A percentile compares a stretch with the other conserved stretches of the same genome.
Conservation (phyloP, 805 yeast genomes). For the Saccharomyces cerevisiae region DNA sequence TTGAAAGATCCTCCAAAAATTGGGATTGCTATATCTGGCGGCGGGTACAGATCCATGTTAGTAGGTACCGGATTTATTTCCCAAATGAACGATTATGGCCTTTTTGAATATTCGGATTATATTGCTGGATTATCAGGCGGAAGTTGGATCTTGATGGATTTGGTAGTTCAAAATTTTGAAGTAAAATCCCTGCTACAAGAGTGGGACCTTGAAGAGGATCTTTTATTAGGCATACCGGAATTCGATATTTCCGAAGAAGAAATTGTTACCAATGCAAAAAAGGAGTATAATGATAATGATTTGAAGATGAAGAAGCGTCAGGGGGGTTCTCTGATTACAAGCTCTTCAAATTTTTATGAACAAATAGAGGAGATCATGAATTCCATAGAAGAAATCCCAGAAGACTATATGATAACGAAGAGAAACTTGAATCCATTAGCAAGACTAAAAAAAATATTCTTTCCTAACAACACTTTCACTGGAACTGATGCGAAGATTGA, state of each 20-base stretch:
- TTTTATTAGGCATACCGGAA: constrained; percentile 51
- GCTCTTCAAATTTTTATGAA: constrained; percentile 18
- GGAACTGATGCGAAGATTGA: constrained; percentile 8
- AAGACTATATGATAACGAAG: constrained; percentile 3
- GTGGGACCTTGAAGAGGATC: constrained; percentile 41
- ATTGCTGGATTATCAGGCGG: constrained; percentile 67
- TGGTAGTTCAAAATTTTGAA: constrained; percentile 34
- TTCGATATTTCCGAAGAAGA: constrained; percentile 33
- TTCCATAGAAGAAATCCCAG: constrained; percentile 4
- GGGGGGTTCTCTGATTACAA: neutral
- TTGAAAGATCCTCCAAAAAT: constrained; percentile 24
- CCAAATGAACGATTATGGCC: constrained; percentile 31
- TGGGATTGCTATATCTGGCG: constrained; percentile 33
- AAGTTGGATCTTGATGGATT: constrained; percentile 55
- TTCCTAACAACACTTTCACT: constrained; percentile 9
- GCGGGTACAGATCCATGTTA: constrained; percentile 33
- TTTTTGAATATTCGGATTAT: constrained; percentile 48
- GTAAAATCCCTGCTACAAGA: constrained; percentile 24
- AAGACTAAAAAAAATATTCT: constrained; percentile 11
- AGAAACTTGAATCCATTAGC: constrained; percentile 10
- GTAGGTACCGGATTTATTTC: constrained; percentile 28
- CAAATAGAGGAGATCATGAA: constrained; percentile 11
- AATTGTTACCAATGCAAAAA: constrained; percentile 8
- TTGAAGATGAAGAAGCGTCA: neutral
- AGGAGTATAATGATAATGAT: neutral